phyloP scores from a whole-genome alignment of 768 basidiomycete species.

The Imleria badia region DNA sequence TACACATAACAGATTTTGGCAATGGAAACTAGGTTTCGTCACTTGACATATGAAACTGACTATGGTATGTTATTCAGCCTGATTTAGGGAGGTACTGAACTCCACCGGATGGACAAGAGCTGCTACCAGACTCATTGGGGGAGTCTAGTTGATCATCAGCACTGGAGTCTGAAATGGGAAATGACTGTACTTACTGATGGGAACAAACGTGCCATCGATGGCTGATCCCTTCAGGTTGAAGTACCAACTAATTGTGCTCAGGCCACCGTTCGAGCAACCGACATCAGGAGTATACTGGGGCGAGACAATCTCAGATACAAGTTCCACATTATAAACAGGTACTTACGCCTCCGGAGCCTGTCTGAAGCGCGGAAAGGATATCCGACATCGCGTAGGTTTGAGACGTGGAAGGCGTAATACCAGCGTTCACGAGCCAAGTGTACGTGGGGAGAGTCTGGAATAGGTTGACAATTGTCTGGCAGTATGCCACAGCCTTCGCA shows the following conservation, averaged over 20 bases:
- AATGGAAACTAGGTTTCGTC: not conserved
- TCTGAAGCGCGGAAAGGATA: slow-evolving; percentile 53
- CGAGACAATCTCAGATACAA: not conserved
- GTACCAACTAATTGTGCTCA: slow-evolving; percentile 58
- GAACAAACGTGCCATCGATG: slow-evolving; percentile 62
- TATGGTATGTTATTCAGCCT: slow-evolving; percentile 2
- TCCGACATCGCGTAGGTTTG: slow-evolving; percentile 57
- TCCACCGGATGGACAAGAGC: slow-evolving; percentile 53
- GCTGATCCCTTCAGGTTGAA: slow-evolving; percentile 65
- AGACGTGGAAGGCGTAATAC: slow-evolving; percentile 66
- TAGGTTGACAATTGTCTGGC: slow-evolving; percentile 53
- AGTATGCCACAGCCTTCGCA: slow-evolving; percentile 64
- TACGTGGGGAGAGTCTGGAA: slow-evolving; percentile 75
- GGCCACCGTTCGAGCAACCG: slow-evolving; percentile 38
- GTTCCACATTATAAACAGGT: not conserved
- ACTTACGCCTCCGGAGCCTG: slow-evolving; percentile 49
- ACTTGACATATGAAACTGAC: not conserved
- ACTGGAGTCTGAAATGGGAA: not conserved
- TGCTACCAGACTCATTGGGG: slow-evolving; percentile 44
- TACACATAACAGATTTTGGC: not conserved
- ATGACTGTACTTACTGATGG: slow-evolving; percentile 48
- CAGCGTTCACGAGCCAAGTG: slow-evolving; percentile 65
- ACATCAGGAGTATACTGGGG: slow-evolving; percentile 49
- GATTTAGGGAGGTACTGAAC: slow-evolving; percentile 62
- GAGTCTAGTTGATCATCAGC: slow-evolving; percentile 41